Base-by-base conservation (phyloP, 805 yeast genomes). In the Ascoidea asiatica region DNA sequence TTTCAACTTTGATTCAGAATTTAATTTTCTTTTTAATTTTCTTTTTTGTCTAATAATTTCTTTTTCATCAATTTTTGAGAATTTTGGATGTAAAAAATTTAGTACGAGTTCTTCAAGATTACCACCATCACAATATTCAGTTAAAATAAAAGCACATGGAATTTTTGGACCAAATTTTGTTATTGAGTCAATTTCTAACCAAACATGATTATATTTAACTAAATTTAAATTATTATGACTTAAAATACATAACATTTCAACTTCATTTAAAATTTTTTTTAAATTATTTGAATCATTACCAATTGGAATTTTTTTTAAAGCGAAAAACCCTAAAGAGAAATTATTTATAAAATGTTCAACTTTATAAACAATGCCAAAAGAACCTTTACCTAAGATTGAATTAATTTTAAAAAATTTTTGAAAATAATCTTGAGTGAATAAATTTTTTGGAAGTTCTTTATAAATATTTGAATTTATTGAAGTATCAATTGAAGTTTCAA, bases 51-150 rank as follows among this genome's bases (percentile, higher is more conserved):
- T 29, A 29, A 29, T 29, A 29, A 29, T 29, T 8, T 29, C 15
- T 73, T 70, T 50, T 58, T 50, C 6, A 38, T 68, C 59, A 21
- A 67, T 62, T 5, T 58, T 54, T 13, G 65, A 8, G 38, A 51
- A 6, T 40, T 60, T 62, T 1, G 75, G 71, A 20, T 56, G 53
- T 37, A 57, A 56, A 43, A 62, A 56, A 48, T 57, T 55, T 5
- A 58, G 52, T 1, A 81, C 66, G 50, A 81, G 69, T 44, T 78
- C 83, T 53, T 88, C 95, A 46, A 88, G 60, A 38, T 86, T 86
- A 0, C 95, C 96, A 15, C 95, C 95, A 43, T 77, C 81, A 56
- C 95, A 88, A 56, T 82, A 88, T 56, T 88, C 95, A 58, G 84
- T 90, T 13, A 88, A 63, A 7, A 88, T 82, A 53, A 77, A 88